Conservation (phyloP, 116 monocot species). For the Thalassia testudinum region DNA sequence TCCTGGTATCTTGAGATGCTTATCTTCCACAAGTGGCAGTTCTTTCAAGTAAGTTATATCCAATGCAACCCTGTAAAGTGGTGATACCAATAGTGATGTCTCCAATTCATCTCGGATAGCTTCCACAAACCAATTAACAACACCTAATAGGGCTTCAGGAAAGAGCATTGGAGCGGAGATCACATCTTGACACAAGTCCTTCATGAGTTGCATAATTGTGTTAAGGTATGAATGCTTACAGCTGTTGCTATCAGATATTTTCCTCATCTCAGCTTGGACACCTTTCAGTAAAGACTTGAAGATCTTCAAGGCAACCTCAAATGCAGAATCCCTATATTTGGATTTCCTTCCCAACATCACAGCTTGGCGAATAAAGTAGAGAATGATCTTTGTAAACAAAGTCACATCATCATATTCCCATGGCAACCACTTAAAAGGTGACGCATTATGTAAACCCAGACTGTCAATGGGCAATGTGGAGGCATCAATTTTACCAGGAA, state of each 20-base stretch:
- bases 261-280: slow-evolving; percentile 21
- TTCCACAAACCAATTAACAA: slow-evolving; percentile 23
- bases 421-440: slow-evolving; percentile 42
- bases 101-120: slow-evolving; percentile 28
- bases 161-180: slow-evolving; percentile 5
- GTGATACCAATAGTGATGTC: slow-evolving; percentile 18
- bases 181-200: slow-evolving; percentile 20
- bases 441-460: neutral
- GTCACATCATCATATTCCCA: slow-evolving; percentile 24
- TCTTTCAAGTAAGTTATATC: slow-evolving; percentile 27
- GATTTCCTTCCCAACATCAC: neutral
- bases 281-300: slow-evolving; percentile 36
- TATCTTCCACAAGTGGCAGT: slow-evolving; percentile 12
- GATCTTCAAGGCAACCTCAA: slow-evolving; percentile 27
- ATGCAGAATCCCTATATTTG: slow-evolving; percentile 16
- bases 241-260: slow-evolving; percentile 1
- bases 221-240: slow-evolving; percentile 11
- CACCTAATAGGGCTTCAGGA: slow-evolving; percentile 8
- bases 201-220: slow-evolving; percentile 23
- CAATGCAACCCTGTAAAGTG: slow-evolving; percentile 18
- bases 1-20: slow-evolving; percentile 5
- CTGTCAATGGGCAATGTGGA: no score
- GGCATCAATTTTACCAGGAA: no score
- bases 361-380: slow-evolving; percentile 16
- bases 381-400: slow-evolving; percentile 22